Evolutionary conservation across 805 yeast species (phyloP), one percentile per base, ranked within the genome.

Genomic region (Myxozyma lipomycoides): DNA sequence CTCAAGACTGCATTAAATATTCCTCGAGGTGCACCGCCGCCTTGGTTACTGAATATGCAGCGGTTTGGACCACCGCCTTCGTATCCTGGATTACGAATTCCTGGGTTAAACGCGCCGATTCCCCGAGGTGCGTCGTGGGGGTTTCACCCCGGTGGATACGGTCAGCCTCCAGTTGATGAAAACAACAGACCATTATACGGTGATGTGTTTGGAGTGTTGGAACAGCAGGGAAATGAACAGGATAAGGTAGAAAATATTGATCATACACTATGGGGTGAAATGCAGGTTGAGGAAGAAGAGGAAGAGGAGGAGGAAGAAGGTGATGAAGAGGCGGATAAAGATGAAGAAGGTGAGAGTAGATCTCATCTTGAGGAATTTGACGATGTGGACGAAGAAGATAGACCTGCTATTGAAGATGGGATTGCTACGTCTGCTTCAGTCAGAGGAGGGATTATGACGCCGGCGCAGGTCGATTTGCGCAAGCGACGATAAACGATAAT

Each of bases 31-130:
- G 70, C 72, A 1, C 75, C 82, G 4, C 88, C 89, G 1, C 96
- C 96, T 0, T 91, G 97, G 97, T 73, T 83, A 21, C 66, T 73
- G 2, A 76, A 77, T 34, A 83, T 90, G 86, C 75, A 75, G 46
- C 73, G 77, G 48, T 61, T 78, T 12, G 97, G 97, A 0, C 80
- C 84, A 24, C 96, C 98, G 0, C 96, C 96, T 0, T 75, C 88
- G 18, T 90, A 87, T 67, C 82, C 82, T 2, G 74, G 77, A 35
- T 69, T 87, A 64, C 69, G 73, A 30, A 76, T 86, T 5, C 87
- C 79, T 2, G 82, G 76, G 2, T 64, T 68, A 17, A 76, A 76
- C 55, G 73, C 76, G 1, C 69, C 71, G 1, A 67, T 71, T 44
- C 72, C 72, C 1, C 45, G 61, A 1, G 70, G 69, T 6, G 69